phyloP scores from a whole-genome alignment of 2,329 filamentous ascomycete genomes.

The Anisogramma anomala region DNA sequence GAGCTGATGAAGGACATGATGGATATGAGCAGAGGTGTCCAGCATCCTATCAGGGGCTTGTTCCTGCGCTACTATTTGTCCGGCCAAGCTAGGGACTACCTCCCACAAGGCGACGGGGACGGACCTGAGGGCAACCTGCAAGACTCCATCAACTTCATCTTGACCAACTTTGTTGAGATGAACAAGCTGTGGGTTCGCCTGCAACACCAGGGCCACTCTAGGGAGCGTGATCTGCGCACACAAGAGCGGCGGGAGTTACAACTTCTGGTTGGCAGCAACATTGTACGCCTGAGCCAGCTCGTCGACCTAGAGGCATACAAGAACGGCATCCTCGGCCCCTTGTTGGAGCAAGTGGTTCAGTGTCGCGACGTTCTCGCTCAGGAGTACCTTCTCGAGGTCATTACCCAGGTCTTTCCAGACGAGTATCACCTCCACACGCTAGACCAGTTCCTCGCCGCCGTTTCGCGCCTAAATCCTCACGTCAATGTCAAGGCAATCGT shows the following conservation, averaged over 20 bases:
- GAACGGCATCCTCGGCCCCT: constrained; percentile 71
- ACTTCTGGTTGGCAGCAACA: constrained; percentile 88
- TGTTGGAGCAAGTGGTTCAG: constrained; percentile 94
- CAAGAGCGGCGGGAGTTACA: constrained; percentile 93
- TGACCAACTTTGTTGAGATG: constrained; percentile 99
- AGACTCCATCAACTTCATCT: constrained; percentile 93
- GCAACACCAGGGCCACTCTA: constrained; percentile 93
- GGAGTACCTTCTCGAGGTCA: constrained; percentile 94
- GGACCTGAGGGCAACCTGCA: constrained; percentile 92
- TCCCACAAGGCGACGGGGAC: constrained; percentile 72
- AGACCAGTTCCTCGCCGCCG: constrained; percentile 87
- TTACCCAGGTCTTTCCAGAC: constrained; percentile 97
- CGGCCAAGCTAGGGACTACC: constrained; percentile 80
- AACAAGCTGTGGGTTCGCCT: constrained; percentile 98
- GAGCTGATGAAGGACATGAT: constrained; percentile 99
- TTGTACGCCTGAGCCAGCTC: constrained; percentile 87
- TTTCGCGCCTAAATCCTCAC: constrained; percentile 84
- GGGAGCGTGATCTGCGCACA: constrained; percentile 84
- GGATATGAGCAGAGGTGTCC: constrained; percentile 98
- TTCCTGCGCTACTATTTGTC: constrained; percentile 95
- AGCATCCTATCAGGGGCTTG: constrained; percentile 88
- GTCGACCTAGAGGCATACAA: constrained; percentile 95
- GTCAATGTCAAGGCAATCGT: constrained; percentile 98
- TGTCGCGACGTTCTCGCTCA: constrained; percentile 94
- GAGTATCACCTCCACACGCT: constrained; percentile 96